A percentile compares a stretch with the other conserved stretches of the same genome.
These are phyloP conservation scores for Bonia amplexicaulis DNA, from an alignment of 176 grass and related monocot species.

Conservation along the genomic window DNA sequence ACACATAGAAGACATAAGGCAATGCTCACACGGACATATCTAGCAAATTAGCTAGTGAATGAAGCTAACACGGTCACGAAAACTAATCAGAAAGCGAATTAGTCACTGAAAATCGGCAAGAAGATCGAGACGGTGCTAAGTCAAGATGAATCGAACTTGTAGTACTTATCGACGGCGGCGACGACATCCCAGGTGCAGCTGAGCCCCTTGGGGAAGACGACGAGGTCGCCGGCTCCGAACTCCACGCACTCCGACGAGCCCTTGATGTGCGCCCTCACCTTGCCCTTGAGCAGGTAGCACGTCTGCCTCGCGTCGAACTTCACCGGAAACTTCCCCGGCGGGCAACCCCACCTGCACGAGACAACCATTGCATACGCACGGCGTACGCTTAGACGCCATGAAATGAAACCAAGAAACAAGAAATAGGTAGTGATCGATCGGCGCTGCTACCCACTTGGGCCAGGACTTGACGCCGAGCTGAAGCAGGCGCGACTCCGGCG, in stretches of 20 bases:
- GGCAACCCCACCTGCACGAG: constrained; percentile 70
- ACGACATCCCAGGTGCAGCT: constrained; percentile 89
- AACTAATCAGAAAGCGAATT: constrained; percentile 7
- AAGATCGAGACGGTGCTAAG: background rate
- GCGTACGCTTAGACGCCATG: background rate
- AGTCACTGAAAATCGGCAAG: background rate
- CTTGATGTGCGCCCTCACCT: constrained; percentile 66
- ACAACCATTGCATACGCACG: background rate
- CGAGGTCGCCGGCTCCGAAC: constrained; percentile 87
- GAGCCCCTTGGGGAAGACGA: constrained; percentile 84
- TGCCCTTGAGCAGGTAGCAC: constrained; percentile 85
- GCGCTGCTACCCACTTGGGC: constrained; percentile 64
- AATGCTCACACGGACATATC: background rate
- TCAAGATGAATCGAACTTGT: constrained; percentile 88
- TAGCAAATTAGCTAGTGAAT: constrained; percentile 41
- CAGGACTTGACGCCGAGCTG: constrained; percentile 91
- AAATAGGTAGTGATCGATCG: background rate
- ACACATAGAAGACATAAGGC: background rate
- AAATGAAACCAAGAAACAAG: background rate
- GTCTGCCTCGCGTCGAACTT: constrained; percentile 86
- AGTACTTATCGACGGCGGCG: constrained; percentile 82
- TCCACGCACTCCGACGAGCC: constrained; percentile 72
- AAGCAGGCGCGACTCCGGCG: constrained; percentile 54
- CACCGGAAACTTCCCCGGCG: constrained; percentile 70
- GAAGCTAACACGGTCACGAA: constrained; percentile 22